phyloP scores from a whole-genome alignment of 768 basidiomycete genomes.

The Rhizopogon vesiculosus region DNA sequence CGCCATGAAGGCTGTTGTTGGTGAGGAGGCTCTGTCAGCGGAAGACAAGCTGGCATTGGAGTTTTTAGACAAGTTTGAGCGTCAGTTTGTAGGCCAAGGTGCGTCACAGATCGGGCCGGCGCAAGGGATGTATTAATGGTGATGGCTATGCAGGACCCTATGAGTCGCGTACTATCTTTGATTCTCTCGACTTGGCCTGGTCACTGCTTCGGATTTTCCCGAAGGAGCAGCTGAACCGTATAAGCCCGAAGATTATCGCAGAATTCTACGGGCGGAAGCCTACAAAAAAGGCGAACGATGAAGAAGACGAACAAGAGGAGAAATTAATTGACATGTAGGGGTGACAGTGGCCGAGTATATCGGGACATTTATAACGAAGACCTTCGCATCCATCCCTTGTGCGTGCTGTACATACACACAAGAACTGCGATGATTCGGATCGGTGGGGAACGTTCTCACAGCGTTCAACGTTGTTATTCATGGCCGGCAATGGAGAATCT shows the following conservation, averaged over 20 bases:
- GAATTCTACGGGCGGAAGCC: slow-evolving; percentile 91
- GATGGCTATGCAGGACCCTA: slow-evolving; percentile 62
- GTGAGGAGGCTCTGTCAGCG: slow-evolving; percentile 91
- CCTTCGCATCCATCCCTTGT: too few relatives aligned
- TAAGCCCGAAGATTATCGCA: slow-evolving; percentile 92
- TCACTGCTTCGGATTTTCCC: slow-evolving; percentile 96
- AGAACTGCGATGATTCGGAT: too few relatives aligned
- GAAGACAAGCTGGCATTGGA: slow-evolving; percentile 97
- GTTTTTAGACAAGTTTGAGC: slow-evolving; percentile 97
- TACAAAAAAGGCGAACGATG: slow-evolving; percentile 53
- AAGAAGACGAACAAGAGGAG: slow-evolving; percentile 36
- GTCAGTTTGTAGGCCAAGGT: slow-evolving; percentile 97
- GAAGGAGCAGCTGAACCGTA: slow-evolving; percentile 96
- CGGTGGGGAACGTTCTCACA: too few relatives aligned
- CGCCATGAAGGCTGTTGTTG: slow-evolving; percentile 98
- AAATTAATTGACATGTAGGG: slow-evolving; percentile 64
- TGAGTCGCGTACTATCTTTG: slow-evolving; percentile 94
- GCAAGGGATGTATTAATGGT: background rate
- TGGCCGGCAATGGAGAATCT: too few relatives aligned
- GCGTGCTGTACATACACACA: too few relatives aligned
- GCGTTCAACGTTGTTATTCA: too few relatives aligned
- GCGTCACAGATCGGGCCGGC: slow-evolving; percentile 20
- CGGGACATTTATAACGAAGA: background rate
- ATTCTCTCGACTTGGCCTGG: slow-evolving; percentile 97
- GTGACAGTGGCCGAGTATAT: slow-evolving; percentile 7